Percentiles rank a stretch among this genome's conserved stretches.
Conservation (phyloP, 768 basidiomycete species). For the Rhodotorula diobovata region DNA sequence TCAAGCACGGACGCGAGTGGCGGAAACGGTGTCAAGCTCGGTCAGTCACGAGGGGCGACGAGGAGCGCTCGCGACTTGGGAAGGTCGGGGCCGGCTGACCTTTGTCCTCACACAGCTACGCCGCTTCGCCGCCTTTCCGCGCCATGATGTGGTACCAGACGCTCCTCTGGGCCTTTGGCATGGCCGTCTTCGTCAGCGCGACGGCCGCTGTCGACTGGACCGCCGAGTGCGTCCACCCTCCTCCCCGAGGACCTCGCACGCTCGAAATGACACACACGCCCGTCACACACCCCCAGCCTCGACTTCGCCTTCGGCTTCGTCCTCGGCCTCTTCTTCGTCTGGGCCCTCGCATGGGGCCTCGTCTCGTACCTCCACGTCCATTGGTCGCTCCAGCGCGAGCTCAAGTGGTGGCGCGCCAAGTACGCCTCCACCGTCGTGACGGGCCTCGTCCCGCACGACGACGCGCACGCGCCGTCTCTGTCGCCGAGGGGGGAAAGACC, state of each 20-base stretch:
- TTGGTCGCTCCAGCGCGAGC: neutral
- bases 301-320: conserved; percentile 35
- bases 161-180: conserved; percentile 34
- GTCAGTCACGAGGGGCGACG: conserved; percentile 1
- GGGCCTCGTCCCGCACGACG: neutral
- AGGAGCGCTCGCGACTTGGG: neutral
- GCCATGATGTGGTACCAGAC: conserved; percentile 40
- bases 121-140: conserved; percentile 42
- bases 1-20: conserved; percentile 38
- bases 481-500: neutral
- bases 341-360: conserved; percentile 23
- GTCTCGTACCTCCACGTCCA: conserved; percentile 17
- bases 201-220: conserved; percentile 41
- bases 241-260: too few species aligned
- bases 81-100: neutral
- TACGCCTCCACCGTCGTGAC: neutral
- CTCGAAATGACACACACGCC: too few species aligned
- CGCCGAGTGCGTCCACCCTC: conserved; percentile 5
- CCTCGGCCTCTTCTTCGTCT: conserved; percentile 39
- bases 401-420: conserved; percentile 17
- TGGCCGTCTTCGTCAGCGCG: conserved; percentile 34
- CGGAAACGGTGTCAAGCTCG: conserved; percentile 36
- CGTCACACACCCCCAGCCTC: neutral
- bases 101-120: conserved; percentile 27
- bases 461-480: neutral